Evolutionary conservation across 306 rosid species (phyloP).

Genomic region (Leucaena leucocephala): DNA sequence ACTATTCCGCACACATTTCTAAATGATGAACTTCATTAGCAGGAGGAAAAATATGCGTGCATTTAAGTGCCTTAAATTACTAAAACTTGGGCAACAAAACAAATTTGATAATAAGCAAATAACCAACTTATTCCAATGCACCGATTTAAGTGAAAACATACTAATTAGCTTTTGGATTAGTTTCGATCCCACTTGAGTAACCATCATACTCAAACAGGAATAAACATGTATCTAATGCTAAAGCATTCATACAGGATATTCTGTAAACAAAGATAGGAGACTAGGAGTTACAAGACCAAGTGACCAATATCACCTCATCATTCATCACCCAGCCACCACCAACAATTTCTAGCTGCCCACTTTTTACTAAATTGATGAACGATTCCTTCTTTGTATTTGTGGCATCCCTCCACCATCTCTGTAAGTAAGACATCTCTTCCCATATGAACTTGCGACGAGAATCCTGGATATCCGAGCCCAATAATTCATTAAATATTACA

Average conservation of each 20-base stretch:
- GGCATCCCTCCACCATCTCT: slow-evolving; percentile 98
- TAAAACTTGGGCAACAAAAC: slow-evolving; percentile 5
- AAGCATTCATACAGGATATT: neutral
- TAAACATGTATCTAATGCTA: neutral
- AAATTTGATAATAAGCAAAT: slow-evolving; percentile 8
- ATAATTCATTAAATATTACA: slow-evolving; percentile 26
- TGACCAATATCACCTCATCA: slow-evolving; percentile 77
- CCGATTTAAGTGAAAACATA: neutral
- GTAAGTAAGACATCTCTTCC: slow-evolving; percentile 99
- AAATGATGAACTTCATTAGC: slow-evolving; percentile 21
- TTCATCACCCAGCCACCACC: slow-evolving; percentile 99
- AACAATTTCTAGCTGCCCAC: slow-evolving; percentile 95
- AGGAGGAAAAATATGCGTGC: neutral
- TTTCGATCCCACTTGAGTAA: neutral
- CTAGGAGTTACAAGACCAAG: slow-evolving; percentile 25
- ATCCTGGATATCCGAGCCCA: slow-evolving; percentile 60
- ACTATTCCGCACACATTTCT: slow-evolving; percentile 14
- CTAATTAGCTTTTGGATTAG: neutral
- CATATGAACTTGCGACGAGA: slow-evolving; percentile 89
- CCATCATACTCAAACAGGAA: neutral
- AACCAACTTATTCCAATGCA: slow-evolving; percentile 5
- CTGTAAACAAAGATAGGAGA: slow-evolving; percentile 4
- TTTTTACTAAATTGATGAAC: slow-evolving; percentile 66
- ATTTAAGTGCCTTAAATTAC: slow-evolving; percentile 16
- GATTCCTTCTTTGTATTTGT: slow-evolving; percentile 65